Evolutionary conservation across 768 basidiomycete species (phyloP).

Genomic region (Myochromella boudieri): DNA sequence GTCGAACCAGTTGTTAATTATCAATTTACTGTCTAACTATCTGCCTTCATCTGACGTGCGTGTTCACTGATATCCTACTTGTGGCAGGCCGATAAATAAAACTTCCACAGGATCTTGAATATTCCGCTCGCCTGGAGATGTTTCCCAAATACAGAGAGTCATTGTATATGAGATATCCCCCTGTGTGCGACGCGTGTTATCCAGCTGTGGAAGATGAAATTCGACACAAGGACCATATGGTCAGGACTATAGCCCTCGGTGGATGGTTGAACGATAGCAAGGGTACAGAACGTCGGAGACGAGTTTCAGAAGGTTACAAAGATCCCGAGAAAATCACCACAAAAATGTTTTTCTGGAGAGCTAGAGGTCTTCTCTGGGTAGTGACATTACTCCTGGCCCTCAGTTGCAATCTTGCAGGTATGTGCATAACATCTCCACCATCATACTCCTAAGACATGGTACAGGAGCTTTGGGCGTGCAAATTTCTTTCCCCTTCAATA

Average conservation of each 20-base stretch:
- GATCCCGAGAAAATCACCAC: constrained; percentile 43
- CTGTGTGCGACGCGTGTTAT: constrained; percentile 74
- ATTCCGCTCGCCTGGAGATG: constrained; percentile 57
- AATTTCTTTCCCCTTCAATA: constrained; percentile 24
- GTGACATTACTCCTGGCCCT: constrained; percentile 42
- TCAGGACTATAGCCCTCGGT: constrained; percentile 73
- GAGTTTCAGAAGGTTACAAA: constrained; percentile 37
- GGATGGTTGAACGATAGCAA: constrained; percentile 66
- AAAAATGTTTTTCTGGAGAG: constrained; percentile 65
- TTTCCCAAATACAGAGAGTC: constrained; percentile 74
- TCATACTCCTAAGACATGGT: constrained; percentile 1
- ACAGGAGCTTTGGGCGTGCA: constrained; percentile 33
- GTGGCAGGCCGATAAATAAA: constrained; percentile 2
- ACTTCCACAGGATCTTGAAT: constrained; percentile 66
- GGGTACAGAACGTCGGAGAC: constrained; percentile 59
- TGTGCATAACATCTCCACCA: constrained; percentile 16
- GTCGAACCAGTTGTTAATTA: constrained; percentile 87
- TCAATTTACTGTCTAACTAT: constrained; percentile 88
- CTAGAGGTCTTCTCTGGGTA: constrained; percentile 70
- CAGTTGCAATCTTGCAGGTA: constrained; percentile 47
- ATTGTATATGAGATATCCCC: constrained; percentile 82
- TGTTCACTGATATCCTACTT: constrained; percentile 10
- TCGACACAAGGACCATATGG: constrained; percentile 75
- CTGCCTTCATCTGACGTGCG: constrained; percentile 76
- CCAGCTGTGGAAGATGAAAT: constrained; percentile 85